Conservation (phyloP, 1,284 basidiomycete genomes). For the Porogramme epimiltina region DNA sequence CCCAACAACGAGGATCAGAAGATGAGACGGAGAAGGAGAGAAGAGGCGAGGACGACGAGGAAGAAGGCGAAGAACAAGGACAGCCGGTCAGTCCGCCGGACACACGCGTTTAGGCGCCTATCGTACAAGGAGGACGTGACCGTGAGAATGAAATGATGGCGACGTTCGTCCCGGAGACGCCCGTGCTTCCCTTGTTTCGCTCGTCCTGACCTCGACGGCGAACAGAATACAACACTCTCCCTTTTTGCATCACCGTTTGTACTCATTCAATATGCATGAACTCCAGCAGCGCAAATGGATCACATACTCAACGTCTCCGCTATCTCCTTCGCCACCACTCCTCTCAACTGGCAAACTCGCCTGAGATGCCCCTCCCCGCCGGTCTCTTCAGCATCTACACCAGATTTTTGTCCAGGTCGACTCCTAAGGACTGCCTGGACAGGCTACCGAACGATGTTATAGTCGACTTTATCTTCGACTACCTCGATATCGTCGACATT, state of each 20-base stretch:
- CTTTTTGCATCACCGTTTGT: neutral
- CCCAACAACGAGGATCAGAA: neutral
- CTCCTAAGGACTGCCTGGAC: conserved; percentile 12
- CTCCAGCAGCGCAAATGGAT: neutral
- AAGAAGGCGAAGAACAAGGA: neutral
- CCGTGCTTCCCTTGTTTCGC: neutral
- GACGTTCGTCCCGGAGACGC: neutral
- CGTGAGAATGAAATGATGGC: too few species aligned
- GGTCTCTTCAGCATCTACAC: neutral
- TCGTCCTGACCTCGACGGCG: neutral
- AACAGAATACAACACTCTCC: neutral
- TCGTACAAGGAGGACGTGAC: too few species aligned
- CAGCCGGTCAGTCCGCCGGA: too few species aligned
- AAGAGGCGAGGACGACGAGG: neutral
- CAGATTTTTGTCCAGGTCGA: conserved; percentile 3
- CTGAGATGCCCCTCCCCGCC: conserved; percentile 2
- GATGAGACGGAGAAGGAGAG: neutral
- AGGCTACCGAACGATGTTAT: conserved; percentile 22
- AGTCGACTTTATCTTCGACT: conserved; percentile 17
- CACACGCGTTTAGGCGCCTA: too few species aligned
- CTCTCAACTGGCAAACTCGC: neutral
- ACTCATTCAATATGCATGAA: neutral
- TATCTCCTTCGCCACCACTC: neutral
- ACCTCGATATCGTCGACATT: conserved; percentile 21
- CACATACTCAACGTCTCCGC: neutral